Percentiles rank a stretch among this genome's conserved stretches.
Evolutionary conservation across 2,329 filamentous ascomycete species (phyloP).

Genomic region (Fonsecaea pedrosoi): DNA sequence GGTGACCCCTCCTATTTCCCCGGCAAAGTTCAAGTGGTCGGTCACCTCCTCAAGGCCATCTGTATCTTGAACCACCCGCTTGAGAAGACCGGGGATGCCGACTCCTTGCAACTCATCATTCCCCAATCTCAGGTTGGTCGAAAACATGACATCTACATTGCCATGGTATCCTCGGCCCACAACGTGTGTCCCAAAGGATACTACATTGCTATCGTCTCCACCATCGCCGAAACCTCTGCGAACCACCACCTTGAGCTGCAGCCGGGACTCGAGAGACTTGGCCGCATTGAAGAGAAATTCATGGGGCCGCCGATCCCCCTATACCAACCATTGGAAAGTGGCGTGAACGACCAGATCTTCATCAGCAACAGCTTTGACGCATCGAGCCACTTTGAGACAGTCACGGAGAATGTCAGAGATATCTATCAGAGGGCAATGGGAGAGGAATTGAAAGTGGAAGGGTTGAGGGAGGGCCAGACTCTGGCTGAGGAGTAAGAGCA

Average conservation of each 20-base stretch:
- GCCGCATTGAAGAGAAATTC: conserved; percentile 95
- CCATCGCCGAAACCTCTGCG: conserved; percentile 86
- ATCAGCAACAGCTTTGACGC: conserved; percentile 99
- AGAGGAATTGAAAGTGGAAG: conserved; percentile 86
- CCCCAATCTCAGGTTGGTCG: conserved; percentile 96
- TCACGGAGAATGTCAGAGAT: conserved; percentile 89
- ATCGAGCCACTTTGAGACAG: conserved; percentile 96
- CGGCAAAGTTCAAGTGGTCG: conserved; percentile 82
- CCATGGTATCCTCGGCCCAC: conserved; percentile 92
- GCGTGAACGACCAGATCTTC: conserved; percentile 87
- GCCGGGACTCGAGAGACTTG: conserved; percentile 88
- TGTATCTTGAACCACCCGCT: conserved; percentile 97
- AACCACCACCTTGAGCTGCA: conserved; percentile 97
- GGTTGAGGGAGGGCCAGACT: conserved; percentile 73
- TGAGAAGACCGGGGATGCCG: conserved; percentile 83
- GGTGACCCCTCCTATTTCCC: conserved; percentile 98
- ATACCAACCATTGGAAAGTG: conserved; percentile 86
- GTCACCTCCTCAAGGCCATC: conserved; percentile 93
- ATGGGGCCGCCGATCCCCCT: conserved; percentile 91
- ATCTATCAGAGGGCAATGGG: conserved; percentile 85
- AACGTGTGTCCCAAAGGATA: conserved; percentile 99
- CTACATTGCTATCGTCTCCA: conserved; percentile 98
- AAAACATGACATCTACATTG: conserved; percentile 98
- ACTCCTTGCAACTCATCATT: conserved; percentile 95
- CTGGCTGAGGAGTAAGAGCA: conserved; percentile 48